phyloP scores from a whole-genome alignment of 306 rosid genomes.

The Cajanus cajan region DNA sequence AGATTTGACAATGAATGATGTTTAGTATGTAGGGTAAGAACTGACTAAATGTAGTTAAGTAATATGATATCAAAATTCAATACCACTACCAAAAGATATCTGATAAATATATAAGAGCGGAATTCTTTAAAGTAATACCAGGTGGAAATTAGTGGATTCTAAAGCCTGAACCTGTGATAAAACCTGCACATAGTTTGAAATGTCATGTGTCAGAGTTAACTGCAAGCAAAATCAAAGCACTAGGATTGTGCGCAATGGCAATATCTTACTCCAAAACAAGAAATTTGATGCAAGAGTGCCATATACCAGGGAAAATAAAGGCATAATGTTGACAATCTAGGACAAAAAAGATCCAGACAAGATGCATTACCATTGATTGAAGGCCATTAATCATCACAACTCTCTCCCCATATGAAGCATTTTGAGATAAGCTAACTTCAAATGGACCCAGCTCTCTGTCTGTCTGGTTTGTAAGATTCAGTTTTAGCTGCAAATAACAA shows the following conservation, averaged over 20 bases:
- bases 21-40: not conserved
- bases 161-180: slow-evolving; percentile 52
- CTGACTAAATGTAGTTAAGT: not conserved
- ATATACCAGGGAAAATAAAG: not conserved
- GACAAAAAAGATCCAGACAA: slow-evolving; percentile 19
- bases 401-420: slow-evolving; percentile 53
- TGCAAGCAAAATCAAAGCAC: not conserved
- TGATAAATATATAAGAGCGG: slow-evolving; percentile 10
- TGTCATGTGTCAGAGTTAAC: slow-evolving; percentile 15
- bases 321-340: slow-evolving; percentile 14
- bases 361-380: slow-evolving; percentile 67
- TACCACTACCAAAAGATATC: slow-evolving; percentile 5
- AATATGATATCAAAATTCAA: slow-evolving; percentile 13
- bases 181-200: slow-evolving; percentile 41
- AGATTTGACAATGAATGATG: not conserved
- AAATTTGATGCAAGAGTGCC: slow-evolving; percentile 16
- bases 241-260: slow-evolving; percentile 21
- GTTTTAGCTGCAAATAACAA: slow-evolving; percentile 61
- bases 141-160: slow-evolving; percentile 48
- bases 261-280: slow-evolving; percentile 31
- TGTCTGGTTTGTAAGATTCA: slow-evolving; percentile 70
- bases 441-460: slow-evolving; percentile 87
- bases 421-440: slow-evolving; percentile 68
- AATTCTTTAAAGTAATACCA: slow-evolving; percentile 53
- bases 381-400: slow-evolving; percentile 79